These are phyloP conservation scores for Penicillium herquei DNA, from an alignment of 495 filamentous ascomycete species.

Conservation along the genomic window DNA sequence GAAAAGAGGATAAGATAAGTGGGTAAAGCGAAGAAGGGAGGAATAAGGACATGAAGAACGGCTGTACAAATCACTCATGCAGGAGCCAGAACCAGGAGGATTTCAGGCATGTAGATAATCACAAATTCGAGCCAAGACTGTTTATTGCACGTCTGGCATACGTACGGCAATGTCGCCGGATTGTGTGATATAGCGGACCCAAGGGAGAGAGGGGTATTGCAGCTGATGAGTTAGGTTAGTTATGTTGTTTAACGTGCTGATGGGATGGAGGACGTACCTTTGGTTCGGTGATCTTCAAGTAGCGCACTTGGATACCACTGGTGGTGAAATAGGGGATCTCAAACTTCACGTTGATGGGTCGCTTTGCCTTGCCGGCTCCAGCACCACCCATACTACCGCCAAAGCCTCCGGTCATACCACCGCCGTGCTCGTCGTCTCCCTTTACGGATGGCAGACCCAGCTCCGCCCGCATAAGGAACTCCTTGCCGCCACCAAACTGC, in stretches of 20 bases:
- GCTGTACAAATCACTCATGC: conserved; percentile 32
- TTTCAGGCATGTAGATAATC: no score
- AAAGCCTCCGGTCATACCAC: conserved; percentile 94
- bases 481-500: conserved; percentile 97
- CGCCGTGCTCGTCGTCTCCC: conserved; percentile 93
- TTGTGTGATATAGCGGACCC: conserved; percentile 98
- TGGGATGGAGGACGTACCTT: conserved; percentile 64
- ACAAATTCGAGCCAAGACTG: background rate
- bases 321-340: conserved; percentile 99
- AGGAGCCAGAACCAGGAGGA: background rate
- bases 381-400: conserved; percentile 88
- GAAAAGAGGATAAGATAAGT: background rate
- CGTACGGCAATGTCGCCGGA: conserved; percentile 93
- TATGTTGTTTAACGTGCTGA: no score
- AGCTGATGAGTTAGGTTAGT: conserved; percentile 48
- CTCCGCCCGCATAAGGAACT: conserved; percentile 99
- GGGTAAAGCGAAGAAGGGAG: conserved; percentile 8
- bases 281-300: conserved; percentile 98
- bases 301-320: conserved; percentile 95
- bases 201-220: conserved; percentile 97
- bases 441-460: conserved; percentile 90
- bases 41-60: conserved; percentile 12
- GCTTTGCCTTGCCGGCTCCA: conserved; percentile 76
- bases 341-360: conserved; percentile 98
- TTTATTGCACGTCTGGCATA: conserved; percentile 80